These are phyloP conservation scores for Komagataella ulmi DNA, from an alignment of 805 yeast genomes.

Conservation along the genomic window DNA sequence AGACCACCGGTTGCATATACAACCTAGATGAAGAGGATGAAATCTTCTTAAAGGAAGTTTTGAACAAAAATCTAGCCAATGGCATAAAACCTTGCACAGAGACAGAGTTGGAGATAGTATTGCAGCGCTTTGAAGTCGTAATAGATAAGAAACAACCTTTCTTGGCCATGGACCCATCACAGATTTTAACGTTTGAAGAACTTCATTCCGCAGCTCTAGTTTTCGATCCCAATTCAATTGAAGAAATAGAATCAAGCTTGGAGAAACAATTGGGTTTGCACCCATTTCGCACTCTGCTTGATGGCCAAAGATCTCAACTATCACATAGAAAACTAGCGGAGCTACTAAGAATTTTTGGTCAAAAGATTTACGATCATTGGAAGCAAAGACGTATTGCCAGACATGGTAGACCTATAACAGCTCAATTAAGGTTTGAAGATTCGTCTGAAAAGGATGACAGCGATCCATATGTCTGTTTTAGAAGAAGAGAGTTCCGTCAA, in stretches of 20 bases:
- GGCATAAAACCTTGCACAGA: constrained; percentile 37
- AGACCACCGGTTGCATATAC: constrained; percentile 75
- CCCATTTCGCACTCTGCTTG: constrained; percentile 49
- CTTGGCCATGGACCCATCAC: constrained; percentile 70
- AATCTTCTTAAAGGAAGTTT: constrained; percentile 32
- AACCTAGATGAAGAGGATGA: constrained; percentile 88
- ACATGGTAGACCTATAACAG: constrained; percentile 59
- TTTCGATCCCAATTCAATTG: constrained; percentile 32
- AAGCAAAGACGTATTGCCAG: constrained; percentile 55
- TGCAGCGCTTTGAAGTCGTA: constrained; percentile 60
- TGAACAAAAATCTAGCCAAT: constrained; percentile 22
- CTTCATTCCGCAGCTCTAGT: constrained; percentile 36
- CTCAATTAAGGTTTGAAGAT: constrained; percentile 73
- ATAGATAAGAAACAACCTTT: constrained; percentile 82
- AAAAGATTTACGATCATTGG: constrained; percentile 70
- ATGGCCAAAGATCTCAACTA: constrained; percentile 24
- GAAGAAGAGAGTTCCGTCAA: constrained; percentile 90
- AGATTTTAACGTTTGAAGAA: constrained; percentile 59
- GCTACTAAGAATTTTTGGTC: constrained; percentile 49
- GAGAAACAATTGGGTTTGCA: constrained; percentile 41
- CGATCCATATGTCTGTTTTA: constrained; percentile 91
- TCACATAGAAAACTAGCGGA: constrained; percentile 29
- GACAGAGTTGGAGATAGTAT: constrained; percentile 73
- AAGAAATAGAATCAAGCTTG: constrained; percentile 43
- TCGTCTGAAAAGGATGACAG: constrained; percentile 73